These are phyloP conservation scores for Starmerella apicola DNA, from an alignment of 805 yeast genomes.

Conservation along the genomic window DNA sequence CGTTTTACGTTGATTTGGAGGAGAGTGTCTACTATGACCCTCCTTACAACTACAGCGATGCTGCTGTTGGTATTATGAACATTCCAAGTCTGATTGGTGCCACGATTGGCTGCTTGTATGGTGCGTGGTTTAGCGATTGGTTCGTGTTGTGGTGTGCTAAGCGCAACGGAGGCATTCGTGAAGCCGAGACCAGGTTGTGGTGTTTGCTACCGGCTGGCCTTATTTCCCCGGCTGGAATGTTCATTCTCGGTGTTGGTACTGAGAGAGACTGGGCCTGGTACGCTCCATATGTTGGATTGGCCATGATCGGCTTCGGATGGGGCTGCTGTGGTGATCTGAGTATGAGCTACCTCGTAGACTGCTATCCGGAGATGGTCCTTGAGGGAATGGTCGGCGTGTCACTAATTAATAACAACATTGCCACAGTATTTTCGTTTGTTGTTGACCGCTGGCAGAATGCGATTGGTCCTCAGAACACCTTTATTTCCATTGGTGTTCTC, in stretches of 20 bases:
- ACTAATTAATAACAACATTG: conserved; percentile 37
- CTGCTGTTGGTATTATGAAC: conserved; percentile 65
- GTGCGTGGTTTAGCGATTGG: conserved; percentile 43
- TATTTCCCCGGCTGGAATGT: conserved; percentile 42
- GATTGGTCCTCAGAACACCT: conserved; percentile 44
- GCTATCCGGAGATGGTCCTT: conserved; percentile 42
- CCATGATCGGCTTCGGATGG: conserved; percentile 41
- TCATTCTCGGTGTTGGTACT: conserved; percentile 57
- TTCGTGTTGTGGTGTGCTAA: conserved; percentile 38
- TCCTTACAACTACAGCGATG: conserved; percentile 54
- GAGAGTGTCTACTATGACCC: conserved; percentile 52
- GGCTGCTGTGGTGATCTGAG: conserved; percentile 39
- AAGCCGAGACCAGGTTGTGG: conserved; percentile 50
- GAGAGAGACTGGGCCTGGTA: conserved; percentile 44
- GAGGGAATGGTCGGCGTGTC: conserved; percentile 47
- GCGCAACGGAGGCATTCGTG: conserved; percentile 39
- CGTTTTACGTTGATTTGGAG: conserved; percentile 63
- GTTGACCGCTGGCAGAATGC: conserved; percentile 47
- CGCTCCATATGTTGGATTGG: conserved; percentile 42
- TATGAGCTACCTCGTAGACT: conserved; percentile 44
- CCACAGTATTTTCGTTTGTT: conserved; percentile 39
- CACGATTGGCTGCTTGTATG: conserved; percentile 35
- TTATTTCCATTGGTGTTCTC: conserved; percentile 41
- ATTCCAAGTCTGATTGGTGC: conserved; percentile 52
- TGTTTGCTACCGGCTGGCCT: conserved; percentile 35